Conservation (phyloP, 2,329 filamentous ascomycete genomes). For the Fusarium sp. region DNA sequence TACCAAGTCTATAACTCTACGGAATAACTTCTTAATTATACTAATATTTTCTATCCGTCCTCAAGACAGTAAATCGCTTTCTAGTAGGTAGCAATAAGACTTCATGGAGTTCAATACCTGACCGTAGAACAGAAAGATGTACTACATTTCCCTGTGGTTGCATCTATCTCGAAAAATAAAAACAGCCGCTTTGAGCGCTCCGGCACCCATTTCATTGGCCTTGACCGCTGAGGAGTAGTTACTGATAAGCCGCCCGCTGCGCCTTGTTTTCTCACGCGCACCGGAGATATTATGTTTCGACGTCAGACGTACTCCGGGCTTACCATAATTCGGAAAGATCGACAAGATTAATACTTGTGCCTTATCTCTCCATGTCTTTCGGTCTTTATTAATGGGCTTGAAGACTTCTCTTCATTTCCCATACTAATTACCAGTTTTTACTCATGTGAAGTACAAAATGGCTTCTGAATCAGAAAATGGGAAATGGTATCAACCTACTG, state of each 20-base stretch:
- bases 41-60: background rate
- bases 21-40: background rate
- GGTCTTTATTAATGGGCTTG: background rate
- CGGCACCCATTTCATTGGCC: background rate
- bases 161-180: background rate
- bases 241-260: background rate
- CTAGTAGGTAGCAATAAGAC: background rate
- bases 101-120: fast-evolving
- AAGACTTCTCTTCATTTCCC: background rate
- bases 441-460: background rate
- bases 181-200: background rate
- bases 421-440: background rate
- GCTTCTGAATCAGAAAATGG: background rate
- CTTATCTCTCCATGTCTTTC: background rate
- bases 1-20: too few species aligned
- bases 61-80: background rate
- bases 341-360: background rate
- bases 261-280: background rate
- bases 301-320: background rate
- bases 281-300: background rate
- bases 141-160: too few species aligned
- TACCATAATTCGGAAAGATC: background rate
- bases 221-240: background rate
- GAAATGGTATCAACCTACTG: background rate
- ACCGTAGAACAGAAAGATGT: too few species aligned